These are phyloP conservation scores for Aureobasidium sp. DNA, from an alignment of 2,329 filamentous ascomycete genomes.

Conservation along the genomic window DNA sequence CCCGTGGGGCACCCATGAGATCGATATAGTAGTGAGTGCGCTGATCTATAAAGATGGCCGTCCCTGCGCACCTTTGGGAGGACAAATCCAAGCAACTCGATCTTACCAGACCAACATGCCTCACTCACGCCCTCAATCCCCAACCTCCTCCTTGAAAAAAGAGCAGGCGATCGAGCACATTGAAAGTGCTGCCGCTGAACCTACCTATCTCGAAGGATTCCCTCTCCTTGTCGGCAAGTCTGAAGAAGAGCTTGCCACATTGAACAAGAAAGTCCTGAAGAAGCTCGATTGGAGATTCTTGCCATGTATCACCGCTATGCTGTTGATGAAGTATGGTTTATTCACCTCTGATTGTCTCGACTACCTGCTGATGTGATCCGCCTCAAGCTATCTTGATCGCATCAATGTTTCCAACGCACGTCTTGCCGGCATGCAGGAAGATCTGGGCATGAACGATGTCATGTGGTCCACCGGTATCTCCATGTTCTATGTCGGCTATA, in stretches of 20 bases:
- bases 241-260: not conserved
- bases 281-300: not conserved
- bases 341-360: not conserved
- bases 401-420: slow-evolving; percentile 34
- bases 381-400: slow-evolving; percentile 23
- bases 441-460: slow-evolving; percentile 21
- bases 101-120: not conserved
- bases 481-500: not conserved
- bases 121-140: not conserved
- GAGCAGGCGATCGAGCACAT: not conserved
- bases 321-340: not conserved
- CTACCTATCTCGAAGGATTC: not conserved
- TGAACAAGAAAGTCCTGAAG: not conserved
- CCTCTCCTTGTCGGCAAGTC: not conserved
- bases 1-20: not conserved
- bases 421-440: slow-evolving; percentile 30
- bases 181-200: not conserved
- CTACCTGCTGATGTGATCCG: not conserved
- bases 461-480: not conserved
- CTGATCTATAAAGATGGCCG: not conserved
- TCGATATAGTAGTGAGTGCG: not conserved
- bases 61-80: not conserved
- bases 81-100: not conserved
- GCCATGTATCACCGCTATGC: not conserved
- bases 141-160: not conserved